A percentile compares a stretch with the other conserved stretches of the same genome.
Conservation (phyloP, 768 basidiomycete genomes). For the Rhodocollybia butyracea region DNA sequence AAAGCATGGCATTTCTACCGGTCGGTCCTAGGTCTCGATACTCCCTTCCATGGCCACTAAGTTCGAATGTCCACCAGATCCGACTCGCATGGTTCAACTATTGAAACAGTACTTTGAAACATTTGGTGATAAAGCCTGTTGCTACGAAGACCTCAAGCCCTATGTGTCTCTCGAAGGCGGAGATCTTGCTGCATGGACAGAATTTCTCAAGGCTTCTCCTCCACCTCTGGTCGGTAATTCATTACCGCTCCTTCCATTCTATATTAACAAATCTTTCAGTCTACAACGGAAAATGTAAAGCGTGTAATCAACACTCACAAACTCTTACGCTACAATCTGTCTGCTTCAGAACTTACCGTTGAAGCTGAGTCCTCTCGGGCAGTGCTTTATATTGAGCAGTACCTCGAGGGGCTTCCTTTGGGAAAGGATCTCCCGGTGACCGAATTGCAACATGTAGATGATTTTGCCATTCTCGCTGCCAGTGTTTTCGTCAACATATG, state of each 20-base stretch:
- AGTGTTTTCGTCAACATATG: slow-evolving; percentile 66
- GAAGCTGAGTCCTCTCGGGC: slow-evolving; percentile 56
- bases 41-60: neutral
- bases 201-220: slow-evolving; percentile 47
- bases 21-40: slow-evolving; percentile 28
- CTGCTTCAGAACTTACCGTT: slow-evolving; percentile 44
- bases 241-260: neutral
- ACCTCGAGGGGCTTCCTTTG: slow-evolving; percentile 63
- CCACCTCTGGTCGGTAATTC: slow-evolving; percentile 41
- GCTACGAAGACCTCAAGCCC: slow-evolving; percentile 80
- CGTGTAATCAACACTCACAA: slow-evolving; percentile 75
- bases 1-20: slow-evolving; percentile 43
- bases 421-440: slow-evolving; percentile 65
- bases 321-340: slow-evolving; percentile 60
- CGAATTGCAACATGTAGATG: slow-evolving; percentile 87
- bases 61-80: slow-evolving; percentile 32
- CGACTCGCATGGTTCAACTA: slow-evolving; percentile 39
- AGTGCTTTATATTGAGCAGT: slow-evolving; percentile 51
- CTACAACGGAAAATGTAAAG: slow-evolving; percentile 51
- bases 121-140: slow-evolving; percentile 80
- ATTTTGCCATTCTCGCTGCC: slow-evolving; percentile 72
- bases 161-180: slow-evolving; percentile 53
- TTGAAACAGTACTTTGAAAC: slow-evolving; percentile 67
- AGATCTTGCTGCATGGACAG: slow-evolving; percentile 47
- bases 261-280: slow-evolving; percentile 29